Conservation (phyloP, 148 eudicot species). For the Chenopodium formosanum region DNA sequence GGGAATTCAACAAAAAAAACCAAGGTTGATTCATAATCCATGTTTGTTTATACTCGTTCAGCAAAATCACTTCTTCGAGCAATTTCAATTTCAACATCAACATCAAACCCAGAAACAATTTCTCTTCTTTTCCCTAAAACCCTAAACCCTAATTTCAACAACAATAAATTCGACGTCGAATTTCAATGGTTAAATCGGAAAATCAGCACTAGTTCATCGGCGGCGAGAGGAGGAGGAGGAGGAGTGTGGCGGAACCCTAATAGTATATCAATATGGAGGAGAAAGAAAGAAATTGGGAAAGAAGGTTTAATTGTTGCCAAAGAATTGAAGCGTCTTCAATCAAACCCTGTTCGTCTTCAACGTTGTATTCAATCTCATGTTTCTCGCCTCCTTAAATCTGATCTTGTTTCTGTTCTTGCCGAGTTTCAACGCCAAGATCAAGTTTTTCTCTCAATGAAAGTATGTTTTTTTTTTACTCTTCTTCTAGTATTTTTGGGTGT, state of each 20-base stretch:
- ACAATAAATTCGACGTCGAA: background rate
- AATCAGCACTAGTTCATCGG: background rate
- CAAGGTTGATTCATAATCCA: background rate
- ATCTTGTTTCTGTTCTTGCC: slow-evolving; percentile 82
- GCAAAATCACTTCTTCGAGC: slow-evolving; percentile 5
- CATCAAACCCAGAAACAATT: background rate
- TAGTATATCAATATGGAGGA: slow-evolving; percentile 90
- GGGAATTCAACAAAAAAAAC: too few relatives aligned
- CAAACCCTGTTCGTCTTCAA: slow-evolving; percentile 57
- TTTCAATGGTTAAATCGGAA: background rate
- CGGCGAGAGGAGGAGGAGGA: background rate
- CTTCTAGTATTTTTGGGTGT: background rate
- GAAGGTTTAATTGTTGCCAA: slow-evolving; percentile 85
- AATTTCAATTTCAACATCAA: slow-evolving; percentile 1
- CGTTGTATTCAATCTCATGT: slow-evolving; percentile 60
- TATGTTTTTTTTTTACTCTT: background rate
- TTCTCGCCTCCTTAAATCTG: slow-evolving; percentile 77
- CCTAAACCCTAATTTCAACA: slow-evolving; percentile 25
- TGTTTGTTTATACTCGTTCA: background rate
- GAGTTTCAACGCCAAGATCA: slow-evolving; percentile 94
- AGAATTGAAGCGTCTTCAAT: slow-evolving; percentile 80
- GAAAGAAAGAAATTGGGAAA: slow-evolving; percentile 91
- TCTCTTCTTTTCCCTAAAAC: slow-evolving; percentile 16
- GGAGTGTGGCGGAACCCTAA: slow-evolving; percentile 33
- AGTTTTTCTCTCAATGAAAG: slow-evolving; percentile 78